A percentile compares a stretch with the other conserved stretches of the same genome.
phyloP scores from a whole-genome alignment of 1,139 yeast species.

The Pichiaceae sp. region DNA sequence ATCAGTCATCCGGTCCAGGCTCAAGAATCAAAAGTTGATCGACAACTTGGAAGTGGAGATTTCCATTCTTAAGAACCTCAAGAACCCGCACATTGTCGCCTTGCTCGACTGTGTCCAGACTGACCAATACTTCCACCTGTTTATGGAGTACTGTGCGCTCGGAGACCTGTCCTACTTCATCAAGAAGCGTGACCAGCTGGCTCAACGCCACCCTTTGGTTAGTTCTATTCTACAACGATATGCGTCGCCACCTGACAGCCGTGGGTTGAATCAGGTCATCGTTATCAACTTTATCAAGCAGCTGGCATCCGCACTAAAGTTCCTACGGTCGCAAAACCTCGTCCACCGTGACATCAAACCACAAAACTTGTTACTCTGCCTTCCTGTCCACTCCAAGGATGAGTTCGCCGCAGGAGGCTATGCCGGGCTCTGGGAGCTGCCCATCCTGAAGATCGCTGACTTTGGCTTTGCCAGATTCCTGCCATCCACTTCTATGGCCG shows the following conservation, averaged over 20 bases:
- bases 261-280: constrained; percentile 72
- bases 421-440: constrained; percentile 81
- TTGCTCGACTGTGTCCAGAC: constrained; percentile 78
- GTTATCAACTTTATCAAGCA: constrained; percentile 84
- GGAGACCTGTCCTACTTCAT: constrained; percentile 90
- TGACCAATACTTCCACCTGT: constrained; percentile 69
- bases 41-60: constrained; percentile 92
- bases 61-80: constrained; percentile 70
- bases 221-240: constrained; percentile 69
- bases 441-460: constrained; percentile 88
- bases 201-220: constrained; percentile 70
- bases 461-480: constrained; percentile 94
- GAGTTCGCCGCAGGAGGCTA: constrained; percentile 51
- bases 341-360: constrained; percentile 95
- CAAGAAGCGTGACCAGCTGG: constrained; percentile 63
- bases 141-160: constrained; percentile 96
- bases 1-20: constrained; percentile 73
- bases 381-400: constrained; percentile 54
- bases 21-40: constrained; percentile 75
- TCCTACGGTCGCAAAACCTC: constrained; percentile 71
- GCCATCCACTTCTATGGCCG: constrained; percentile 91
- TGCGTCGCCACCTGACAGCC: constrained; percentile 69
- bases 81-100: constrained; percentile 89
- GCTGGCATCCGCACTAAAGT: constrained; percentile 73
- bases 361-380: constrained; percentile 77